These are phyloP conservation scores for Suillus discolor DNA, from an alignment of 768 basidiomycete species.

Conservation along the genomic window DNA sequence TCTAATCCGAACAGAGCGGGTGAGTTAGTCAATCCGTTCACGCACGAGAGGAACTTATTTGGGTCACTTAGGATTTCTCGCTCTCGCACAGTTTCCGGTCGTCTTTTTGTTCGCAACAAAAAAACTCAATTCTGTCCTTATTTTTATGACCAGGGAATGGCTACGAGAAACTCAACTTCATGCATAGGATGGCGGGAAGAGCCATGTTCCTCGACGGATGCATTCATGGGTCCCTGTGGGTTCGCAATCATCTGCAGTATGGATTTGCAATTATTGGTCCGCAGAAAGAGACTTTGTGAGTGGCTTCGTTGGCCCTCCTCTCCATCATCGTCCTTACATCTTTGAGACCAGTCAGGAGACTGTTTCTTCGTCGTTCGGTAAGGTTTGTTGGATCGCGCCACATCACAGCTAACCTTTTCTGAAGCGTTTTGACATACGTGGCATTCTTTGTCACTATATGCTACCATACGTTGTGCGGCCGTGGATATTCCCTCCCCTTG, in stretches of 20 bases:
- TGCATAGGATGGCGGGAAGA: slow-evolving; percentile 64
- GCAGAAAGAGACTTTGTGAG: slow-evolving; percentile 76
- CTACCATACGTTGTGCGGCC: slow-evolving; percentile 84
- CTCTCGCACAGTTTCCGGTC: slow-evolving; percentile 56
- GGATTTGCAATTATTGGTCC: slow-evolving; percentile 61
- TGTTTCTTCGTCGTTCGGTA: slow-evolving; percentile 79
- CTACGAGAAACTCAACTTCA: slow-evolving; percentile 60
- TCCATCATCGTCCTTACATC: slow-evolving; percentile 67
- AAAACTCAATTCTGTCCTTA: slow-evolving; percentile 49
- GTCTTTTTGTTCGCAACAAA: slow-evolving; percentile 62
- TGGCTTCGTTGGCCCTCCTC: slow-evolving; percentile 67
- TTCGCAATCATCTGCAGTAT: slow-evolving; percentile 60
- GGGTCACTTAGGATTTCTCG: slow-evolving; percentile 51
- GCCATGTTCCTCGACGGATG: slow-evolving; percentile 46
- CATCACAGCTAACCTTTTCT: neutral
- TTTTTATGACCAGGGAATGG: slow-evolving; percentile 49
- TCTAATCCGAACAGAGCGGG: slow-evolving; percentile 81
- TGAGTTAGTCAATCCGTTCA: slow-evolving; percentile 26
- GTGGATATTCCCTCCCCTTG: slow-evolving; percentile 83
- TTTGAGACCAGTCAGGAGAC: slow-evolving; percentile 61
- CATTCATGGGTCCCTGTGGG: slow-evolving; percentile 70
- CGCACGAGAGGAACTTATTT: neutral
- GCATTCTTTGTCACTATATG: slow-evolving; percentile 72
- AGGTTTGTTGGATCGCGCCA: slow-evolving; percentile 25
- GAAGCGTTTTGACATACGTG: slow-evolving; percentile 52